These are phyloP conservation scores for Gliomastix tumulicola DNA, from an alignment of 2,329 filamentous ascomycete species.

Conservation along the genomic window DNA sequence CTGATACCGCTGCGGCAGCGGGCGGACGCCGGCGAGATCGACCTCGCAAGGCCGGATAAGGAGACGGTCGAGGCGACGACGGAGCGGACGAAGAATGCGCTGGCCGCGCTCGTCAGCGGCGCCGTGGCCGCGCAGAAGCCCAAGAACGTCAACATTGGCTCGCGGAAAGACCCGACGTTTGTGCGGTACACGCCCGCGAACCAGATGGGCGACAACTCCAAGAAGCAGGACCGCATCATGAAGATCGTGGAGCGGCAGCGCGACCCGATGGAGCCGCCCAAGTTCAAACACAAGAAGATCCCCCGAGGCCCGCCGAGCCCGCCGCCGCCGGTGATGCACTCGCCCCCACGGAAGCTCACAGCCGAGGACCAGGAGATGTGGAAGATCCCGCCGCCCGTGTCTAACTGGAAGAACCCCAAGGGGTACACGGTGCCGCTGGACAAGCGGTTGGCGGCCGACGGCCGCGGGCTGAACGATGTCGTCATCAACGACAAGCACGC, in stretches of 20 bases:
- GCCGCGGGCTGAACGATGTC: constrained; percentile 83
- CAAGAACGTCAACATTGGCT: constrained; percentile 83
- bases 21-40: constrained; percentile 87
- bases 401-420: constrained; percentile 99
- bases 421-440: constrained; percentile 95
- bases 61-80: constrained; percentile 80
- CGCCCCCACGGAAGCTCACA: constrained; percentile 87
- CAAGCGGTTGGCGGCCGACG: constrained; percentile 91
- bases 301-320: constrained; percentile 87
- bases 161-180: constrained; percentile 79
- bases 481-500: constrained; percentile 99
- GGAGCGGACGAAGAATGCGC: constrained; percentile 79
- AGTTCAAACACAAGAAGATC: constrained; percentile 99
- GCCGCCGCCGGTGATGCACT: constrained; percentile 90
- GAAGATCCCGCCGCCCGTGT: constrained; percentile 81
- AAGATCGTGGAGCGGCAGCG: constrained; percentile 94
- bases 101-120: constrained; percentile 75
- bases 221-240: constrained; percentile 93
- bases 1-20: constrained; percentile 89
- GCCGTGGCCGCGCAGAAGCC: constrained; percentile 90
- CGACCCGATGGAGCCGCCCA: constrained; percentile 94
- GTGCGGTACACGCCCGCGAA: constrained; percentile 93
- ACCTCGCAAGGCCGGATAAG: constrained; percentile 74
- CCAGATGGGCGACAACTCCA: constrained; percentile 84
- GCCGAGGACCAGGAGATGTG: constrained; percentile 96